Conservation (phyloP, 2,329 filamentous ascomycete genomes). For the Calonectria ilicicola region DNA sequence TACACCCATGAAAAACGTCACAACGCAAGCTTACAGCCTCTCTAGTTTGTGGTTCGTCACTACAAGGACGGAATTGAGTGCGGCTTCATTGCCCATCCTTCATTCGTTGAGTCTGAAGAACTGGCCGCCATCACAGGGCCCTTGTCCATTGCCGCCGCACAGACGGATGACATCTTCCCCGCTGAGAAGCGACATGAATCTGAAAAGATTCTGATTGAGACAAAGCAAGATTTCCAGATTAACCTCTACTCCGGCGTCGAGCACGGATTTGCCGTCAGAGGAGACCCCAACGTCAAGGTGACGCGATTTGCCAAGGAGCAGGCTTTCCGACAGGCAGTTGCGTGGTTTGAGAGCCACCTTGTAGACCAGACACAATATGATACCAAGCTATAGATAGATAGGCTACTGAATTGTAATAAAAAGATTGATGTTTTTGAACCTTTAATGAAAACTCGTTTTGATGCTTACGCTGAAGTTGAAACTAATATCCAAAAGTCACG, state of each 20-base stretch:
- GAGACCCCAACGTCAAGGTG: constrained; percentile 67
- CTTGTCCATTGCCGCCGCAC: constrained; percentile 73
- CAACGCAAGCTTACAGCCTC: neutral
- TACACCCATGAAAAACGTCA: neutral
- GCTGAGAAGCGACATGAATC: constrained; percentile 72
- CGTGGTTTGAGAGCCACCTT: constrained; percentile 69
- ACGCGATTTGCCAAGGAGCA: constrained; percentile 82
- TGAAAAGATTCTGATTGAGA: constrained; percentile 70
- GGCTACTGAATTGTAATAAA: neutral
- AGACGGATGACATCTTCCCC: constrained; percentile 76
- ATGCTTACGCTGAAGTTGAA: neutral
- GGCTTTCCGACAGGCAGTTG: constrained; percentile 81
- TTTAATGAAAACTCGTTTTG: neutral
- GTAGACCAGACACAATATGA: neutral
- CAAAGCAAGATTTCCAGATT: constrained; percentile 77
- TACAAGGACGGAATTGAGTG: constrained; percentile 72
- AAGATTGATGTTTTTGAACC: neutral
- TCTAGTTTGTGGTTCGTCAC: constrained; percentile 75
- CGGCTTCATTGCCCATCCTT: constrained; percentile 82
- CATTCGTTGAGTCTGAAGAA: constrained; percentile 77
- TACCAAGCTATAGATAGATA: neutral
- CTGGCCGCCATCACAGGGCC: constrained; percentile 75
- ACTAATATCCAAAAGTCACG: neutral
- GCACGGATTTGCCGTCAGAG: constrained; percentile 82
- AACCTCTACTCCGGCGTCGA: constrained; percentile 77